A percentile compares a stretch with the other conserved stretches of the same genome.
These are phyloP conservation scores for Xylariomycetidae sp. DNA, from an alignment of 2,329 filamentous ascomycete genomes.

Conservation along the genomic window DNA sequence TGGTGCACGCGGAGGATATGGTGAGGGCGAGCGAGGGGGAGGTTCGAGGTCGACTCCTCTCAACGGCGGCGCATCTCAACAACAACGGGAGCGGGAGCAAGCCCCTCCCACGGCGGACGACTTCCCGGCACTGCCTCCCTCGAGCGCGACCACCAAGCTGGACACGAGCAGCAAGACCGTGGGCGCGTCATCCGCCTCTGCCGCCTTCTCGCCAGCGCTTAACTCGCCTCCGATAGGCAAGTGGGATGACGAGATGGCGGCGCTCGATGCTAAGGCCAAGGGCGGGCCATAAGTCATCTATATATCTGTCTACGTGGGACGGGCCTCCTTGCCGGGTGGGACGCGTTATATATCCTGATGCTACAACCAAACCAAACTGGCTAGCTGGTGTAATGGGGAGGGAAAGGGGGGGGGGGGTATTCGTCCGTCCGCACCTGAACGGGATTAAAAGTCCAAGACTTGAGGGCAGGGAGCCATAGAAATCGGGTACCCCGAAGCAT, in stretches of 20 bases:
- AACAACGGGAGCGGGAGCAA: slow-evolving; percentile 19
- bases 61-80: slow-evolving; percentile 14
- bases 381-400: too few relatives aligned
- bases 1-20: slow-evolving; percentile 26
- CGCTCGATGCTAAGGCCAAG: slow-evolving; percentile 35
- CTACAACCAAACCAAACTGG: too few relatives aligned
- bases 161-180: slow-evolving; percentile 18
- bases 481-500: too few relatives aligned
- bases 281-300: too few relatives aligned
- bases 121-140: slow-evolving; percentile 35
- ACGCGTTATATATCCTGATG: too few relatives aligned
- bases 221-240: slow-evolving; percentile 37
- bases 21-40: slow-evolving; percentile 19
- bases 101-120: slow-evolving; percentile 31
- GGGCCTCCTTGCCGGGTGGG: too few relatives aligned
- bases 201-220: slow-evolving; percentile 24
- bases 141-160: slow-evolving; percentile 18
- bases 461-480: too few relatives aligned
- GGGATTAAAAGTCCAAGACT: too few relatives aligned
- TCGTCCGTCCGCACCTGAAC: too few relatives aligned
- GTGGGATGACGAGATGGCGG: slow-evolving; percentile 58
- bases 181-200: slow-evolving; percentile 7
- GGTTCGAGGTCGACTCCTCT: slow-evolving; percentile 4
- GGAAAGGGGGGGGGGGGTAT: too few relatives aligned
- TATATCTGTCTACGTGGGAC: too few relatives aligned